Conservation (phyloP, 2,329 filamentous ascomycete genomes). For the Pestalotiopsis sp. region DNA sequence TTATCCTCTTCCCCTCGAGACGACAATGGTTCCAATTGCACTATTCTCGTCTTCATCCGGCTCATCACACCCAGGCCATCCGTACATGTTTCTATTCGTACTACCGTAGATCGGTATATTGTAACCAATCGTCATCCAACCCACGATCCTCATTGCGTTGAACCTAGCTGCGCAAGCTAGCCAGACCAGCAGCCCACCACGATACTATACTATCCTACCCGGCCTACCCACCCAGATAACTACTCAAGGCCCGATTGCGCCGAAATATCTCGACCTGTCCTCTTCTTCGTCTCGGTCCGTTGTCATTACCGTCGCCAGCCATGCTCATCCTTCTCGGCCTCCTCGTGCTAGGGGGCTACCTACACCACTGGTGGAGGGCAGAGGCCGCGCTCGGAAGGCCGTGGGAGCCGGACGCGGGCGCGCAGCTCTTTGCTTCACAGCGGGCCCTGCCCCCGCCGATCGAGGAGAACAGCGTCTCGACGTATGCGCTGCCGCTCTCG, state of each 20-base stretch:
- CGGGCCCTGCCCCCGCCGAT: constrained; percentile 48
- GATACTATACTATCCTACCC: neutral
- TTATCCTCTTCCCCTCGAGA: neutral
- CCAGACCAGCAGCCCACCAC: neutral
- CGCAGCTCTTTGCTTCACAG: constrained; percentile 46
- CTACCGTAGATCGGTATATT: neutral
- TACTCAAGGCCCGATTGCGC: too few species aligned
- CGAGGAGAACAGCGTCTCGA: constrained; percentile 43
- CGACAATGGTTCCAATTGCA: neutral
- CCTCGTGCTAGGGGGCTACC: constrained; percentile 37
- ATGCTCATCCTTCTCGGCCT: constrained; percentile 40
- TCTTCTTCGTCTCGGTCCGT: neutral
- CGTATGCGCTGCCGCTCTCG: constrained; percentile 59
- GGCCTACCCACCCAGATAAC: too few species aligned
- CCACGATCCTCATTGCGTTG: neutral
- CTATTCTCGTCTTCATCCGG: neutral
- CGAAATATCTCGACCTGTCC: too few species aligned
- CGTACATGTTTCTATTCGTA: neutral
- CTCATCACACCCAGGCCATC: neutral
- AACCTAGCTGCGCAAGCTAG: neutral
- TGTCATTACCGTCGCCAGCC: neutral
- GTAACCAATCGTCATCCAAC: neutral
- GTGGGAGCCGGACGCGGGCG: constrained; percentile 53
- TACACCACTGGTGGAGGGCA: constrained; percentile 46
- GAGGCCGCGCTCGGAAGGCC: constrained; percentile 46